These are phyloP conservation scores for Phytopythium vexans DNA, from an alignment of 352 stramenopile species.

Conservation along the genomic window DNA sequence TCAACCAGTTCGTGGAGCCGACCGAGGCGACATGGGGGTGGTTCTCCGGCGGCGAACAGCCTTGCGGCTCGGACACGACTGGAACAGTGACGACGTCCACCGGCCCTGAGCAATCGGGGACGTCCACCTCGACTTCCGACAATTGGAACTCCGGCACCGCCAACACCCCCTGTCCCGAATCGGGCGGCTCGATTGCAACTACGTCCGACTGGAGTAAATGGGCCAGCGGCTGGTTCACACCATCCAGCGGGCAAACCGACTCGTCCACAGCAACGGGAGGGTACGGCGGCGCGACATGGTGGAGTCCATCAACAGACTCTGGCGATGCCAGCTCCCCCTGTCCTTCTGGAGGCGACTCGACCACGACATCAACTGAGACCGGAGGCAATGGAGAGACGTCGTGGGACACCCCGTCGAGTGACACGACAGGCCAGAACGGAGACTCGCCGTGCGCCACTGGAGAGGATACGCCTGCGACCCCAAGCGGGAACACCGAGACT, in stretches of 20 bases:
- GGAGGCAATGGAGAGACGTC: no score
- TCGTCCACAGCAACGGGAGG: constrained; percentile 1
- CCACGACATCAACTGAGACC: background rate
- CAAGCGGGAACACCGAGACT: no score
- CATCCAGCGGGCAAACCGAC: background rate
- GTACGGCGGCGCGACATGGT: background rate
- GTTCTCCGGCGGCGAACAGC: constrained; percentile 8
- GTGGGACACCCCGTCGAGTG: background rate
- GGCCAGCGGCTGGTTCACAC: background rate
- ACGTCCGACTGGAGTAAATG: constrained; percentile 1
- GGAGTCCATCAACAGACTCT: background rate
- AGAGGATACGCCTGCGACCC: no score
- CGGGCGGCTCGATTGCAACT: background rate
- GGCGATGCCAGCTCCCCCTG: background rate
- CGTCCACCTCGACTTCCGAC: no score
- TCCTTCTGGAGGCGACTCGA: background rate
- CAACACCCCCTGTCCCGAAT: no score
- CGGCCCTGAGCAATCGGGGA: background rate
- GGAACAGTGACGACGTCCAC: constrained; percentile 2
- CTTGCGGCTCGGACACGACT: background rate
- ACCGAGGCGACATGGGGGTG: constrained; percentile 15
- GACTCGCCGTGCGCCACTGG: no score
- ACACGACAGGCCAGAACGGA: background rate
- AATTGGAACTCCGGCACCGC: no score
- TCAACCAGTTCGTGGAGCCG: constrained; percentile 4